Percentiles rank a stretch among this genome's conserved stretches.
These are phyloP conservation scores for Postia placenta DNA, from an alignment of 768 basidiomycete species.

Conservation along the genomic window DNA sequence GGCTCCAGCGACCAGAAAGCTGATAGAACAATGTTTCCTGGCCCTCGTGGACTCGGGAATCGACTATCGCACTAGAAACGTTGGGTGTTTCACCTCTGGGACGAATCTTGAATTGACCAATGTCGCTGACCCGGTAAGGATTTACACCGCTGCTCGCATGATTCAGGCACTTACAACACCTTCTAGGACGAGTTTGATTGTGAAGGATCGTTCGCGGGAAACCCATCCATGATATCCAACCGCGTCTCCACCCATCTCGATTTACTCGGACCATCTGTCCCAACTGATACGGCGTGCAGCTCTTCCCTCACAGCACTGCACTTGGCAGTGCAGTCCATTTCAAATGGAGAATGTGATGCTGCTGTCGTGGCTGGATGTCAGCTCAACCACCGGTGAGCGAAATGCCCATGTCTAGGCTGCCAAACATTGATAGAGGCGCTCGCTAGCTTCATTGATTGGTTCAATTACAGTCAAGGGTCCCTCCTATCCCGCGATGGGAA, in stretches of 20 bases:
- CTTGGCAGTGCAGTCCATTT: conserved; percentile 40
- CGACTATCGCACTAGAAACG: conserved; percentile 35
- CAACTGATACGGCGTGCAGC: conserved; percentile 45
- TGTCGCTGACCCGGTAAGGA: conserved; percentile 24
- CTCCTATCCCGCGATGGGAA: conserved; percentile 35
- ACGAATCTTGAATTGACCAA: conserved; percentile 18
- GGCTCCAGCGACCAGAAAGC: conserved; percentile 28
- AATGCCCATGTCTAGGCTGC: not conserved
- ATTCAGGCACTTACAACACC: not conserved
- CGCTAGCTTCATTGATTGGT: conserved; percentile 29
- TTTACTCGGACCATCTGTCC: conserved; percentile 41
- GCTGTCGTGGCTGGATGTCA: conserved; percentile 43
- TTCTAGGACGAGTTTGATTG: conserved; percentile 29
- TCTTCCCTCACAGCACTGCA: conserved; percentile 41
- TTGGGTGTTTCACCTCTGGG: conserved; percentile 37
- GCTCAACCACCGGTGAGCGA: conserved; percentile 31
- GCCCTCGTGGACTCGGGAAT: conserved; percentile 45
- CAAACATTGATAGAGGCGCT: not conserved
- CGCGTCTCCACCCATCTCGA: conserved; percentile 36
- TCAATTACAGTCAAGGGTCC: conserved; percentile 30
- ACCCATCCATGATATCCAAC: conserved; percentile 34
- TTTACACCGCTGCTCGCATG: not conserved
- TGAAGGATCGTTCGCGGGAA: conserved; percentile 27
- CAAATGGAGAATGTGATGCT: conserved; percentile 38
- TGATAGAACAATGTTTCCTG: conserved; percentile 34